Base-by-base conservation (phyloP, 805 yeast genomes). In the Saturnispora hagleri region DNA sequence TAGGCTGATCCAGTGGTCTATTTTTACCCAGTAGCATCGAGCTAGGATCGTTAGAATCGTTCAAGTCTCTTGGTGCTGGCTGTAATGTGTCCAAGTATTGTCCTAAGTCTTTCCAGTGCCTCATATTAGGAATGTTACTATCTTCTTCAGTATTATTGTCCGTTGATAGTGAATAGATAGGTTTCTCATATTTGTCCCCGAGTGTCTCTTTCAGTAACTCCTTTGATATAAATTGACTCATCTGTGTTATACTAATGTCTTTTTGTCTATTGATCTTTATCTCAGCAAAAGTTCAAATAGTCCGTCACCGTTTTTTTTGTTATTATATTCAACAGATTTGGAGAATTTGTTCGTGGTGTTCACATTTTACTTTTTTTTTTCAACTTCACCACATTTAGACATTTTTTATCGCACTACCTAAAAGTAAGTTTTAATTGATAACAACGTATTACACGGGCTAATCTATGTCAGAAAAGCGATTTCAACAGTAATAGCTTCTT, bases 51-150 rank as follows among this genome's bases (percentile, higher is more conserved):
- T 45, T 41, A 8, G 48, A 46, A 15, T 35, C 47, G 20, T 47
- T 28, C 3, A 51, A 48, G 17, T 53, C 40, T 17, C 43, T 48
- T 9, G 62, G 55, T 4, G 55, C 45, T 34, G 56, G 56, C 44
- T 65, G 60, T 18, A 67, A 48, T 17, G 66, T 59, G 31, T 68
- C 70, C 24, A 69, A 53, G 53, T 59, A 69, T 22, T 57, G 57
- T 4, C 72, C 72, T 12, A 69, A 54, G 40, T 69, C 72, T 54
- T 65, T 67, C 73, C 73, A 69, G 50, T 66, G 66, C 40, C 51
- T 58, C 17, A 66, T 49, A 22, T 59, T 57, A 3, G 62, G 60
- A 20, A 56, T 44, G 2, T 41, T 45, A n/a, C 43, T 41, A 22
- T 52, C 45, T 24, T 51, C 55, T 15, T 56, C 48, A 12, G 36